These are phyloP conservation scores for Reticulascus tulasneorum DNA, from an alignment of 2,329 filamentous ascomycete species.

Conservation along the genomic window DNA sequence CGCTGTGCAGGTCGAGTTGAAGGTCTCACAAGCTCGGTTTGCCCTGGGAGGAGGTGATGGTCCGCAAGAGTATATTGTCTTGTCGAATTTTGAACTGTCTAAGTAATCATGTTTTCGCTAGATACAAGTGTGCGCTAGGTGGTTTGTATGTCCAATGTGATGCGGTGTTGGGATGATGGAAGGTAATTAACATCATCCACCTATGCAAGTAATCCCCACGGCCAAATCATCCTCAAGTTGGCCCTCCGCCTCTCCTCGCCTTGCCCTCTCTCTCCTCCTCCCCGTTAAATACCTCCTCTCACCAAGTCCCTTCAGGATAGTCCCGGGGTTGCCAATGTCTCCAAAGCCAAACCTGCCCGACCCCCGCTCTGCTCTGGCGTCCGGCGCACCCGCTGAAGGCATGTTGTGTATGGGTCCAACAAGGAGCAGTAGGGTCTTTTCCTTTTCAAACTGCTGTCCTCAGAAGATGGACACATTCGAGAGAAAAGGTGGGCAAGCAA, in stretches of 20 bases:
- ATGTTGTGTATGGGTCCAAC: too few relatives aligned
- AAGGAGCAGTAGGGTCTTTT: too few relatives aligned
- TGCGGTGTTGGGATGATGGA: slow-evolving; percentile 10
- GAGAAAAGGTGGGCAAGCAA: too few relatives aligned
- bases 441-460: too few relatives aligned
- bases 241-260: not conserved
- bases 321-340: not conserved
- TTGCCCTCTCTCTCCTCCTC: not conserved
- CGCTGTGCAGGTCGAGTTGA: too few relatives aligned
- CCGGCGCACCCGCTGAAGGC: slow-evolving; percentile 10
- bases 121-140: slow-evolving; percentile 14
- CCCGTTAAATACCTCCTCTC: not conserved
- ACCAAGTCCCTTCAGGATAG: slow-evolving; percentile 1
- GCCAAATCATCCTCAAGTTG: too few relatives aligned
- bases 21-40: too few relatives aligned
- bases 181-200: slow-evolving; percentile 14
- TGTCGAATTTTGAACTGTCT: slow-evolving; percentile 8
- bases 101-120: slow-evolving; percentile 14
- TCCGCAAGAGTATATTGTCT: slow-evolving; percentile 8
- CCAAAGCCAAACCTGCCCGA: slow-evolving; percentile 3
- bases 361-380: slow-evolving; percentile 5
- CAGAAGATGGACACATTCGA: too few relatives aligned
- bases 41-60: too few relatives aligned
- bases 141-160: slow-evolving; percentile 15
- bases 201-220: slow-evolving; percentile 6